phyloP scores from a whole-genome alignment of 2,329 filamentous ascomycete species.

The Coniochaeta prunicola region DNA sequence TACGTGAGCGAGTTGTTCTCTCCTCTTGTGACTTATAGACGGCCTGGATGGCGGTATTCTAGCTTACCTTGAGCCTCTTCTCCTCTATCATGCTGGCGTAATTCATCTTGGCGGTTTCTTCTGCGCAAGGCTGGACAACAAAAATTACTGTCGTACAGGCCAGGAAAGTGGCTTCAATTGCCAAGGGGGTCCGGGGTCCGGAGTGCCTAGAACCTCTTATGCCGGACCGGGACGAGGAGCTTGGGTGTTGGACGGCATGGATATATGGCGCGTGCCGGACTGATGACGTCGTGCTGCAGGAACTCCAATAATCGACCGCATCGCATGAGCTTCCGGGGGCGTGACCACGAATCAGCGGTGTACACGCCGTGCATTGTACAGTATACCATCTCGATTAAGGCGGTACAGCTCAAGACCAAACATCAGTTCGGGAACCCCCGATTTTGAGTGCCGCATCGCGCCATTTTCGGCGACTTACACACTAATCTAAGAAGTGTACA shows the following conservation, averaged over 20 bases:
- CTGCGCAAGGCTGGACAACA: too few relatives aligned
- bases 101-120: conserved; percentile 14
- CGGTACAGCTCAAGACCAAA: too few relatives aligned
- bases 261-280: neutral
- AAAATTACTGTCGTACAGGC: neutral
- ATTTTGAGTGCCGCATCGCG: too few relatives aligned
- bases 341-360: too few relatives aligned
- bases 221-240: neutral
- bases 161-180: neutral
- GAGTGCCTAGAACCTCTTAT: neutral
- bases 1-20: neutral
- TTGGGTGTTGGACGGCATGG: neutral
- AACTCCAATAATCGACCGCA: too few relatives aligned
- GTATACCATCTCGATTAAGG: too few relatives aligned
- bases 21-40: neutral
- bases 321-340: too few relatives aligned
- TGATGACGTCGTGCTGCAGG: neutral
- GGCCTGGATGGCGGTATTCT: neutral
- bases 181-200: neutral
- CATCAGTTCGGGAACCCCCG: too few relatives aligned
- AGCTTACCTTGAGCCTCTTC: conserved; percentile 24
- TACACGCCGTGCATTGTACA: too few relatives aligned
- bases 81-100: conserved; percentile 27
- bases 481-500: too few relatives aligned
- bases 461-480: too few relatives aligned